These are phyloP conservation scores for Rhizopogon vinicolor DNA, from an alignment of 768 basidiomycete species.

Conservation along the genomic window DNA sequence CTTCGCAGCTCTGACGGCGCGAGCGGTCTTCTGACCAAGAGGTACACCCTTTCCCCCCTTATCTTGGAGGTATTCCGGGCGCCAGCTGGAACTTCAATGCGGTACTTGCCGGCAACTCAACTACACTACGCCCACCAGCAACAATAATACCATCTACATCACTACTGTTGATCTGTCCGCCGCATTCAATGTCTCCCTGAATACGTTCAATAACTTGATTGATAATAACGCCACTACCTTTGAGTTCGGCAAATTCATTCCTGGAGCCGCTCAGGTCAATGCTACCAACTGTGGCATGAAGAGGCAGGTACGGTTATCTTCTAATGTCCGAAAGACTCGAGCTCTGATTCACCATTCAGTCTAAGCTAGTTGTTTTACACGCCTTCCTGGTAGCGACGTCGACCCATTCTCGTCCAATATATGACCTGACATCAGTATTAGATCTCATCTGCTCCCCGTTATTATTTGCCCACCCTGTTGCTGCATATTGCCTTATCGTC, in stretches of 20 bases:
- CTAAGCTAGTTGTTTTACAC: too few relatives aligned
- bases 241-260: not conserved
- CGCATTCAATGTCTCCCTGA: not conserved
- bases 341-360: not conserved
- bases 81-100: not conserved
- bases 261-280: conserved; percentile 1
- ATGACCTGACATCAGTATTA: too few relatives aligned
- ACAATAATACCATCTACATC: not conserved
- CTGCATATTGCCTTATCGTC: too few relatives aligned
- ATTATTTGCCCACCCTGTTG: too few relatives aligned
- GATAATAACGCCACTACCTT: not conserved
- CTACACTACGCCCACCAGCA: not conserved
- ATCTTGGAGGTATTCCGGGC: conserved; percentile 4
- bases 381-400: too few relatives aligned
- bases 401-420: too few relatives aligned
- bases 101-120: conserved; percentile 5
- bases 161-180: not conserved
- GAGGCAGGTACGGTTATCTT: not conserved
- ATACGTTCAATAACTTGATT: not conserved
- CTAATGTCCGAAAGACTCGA: not conserved
- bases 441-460: too few relatives aligned
- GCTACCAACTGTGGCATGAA: conserved; percentile 3
- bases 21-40: conserved; percentile 11
- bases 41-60: conserved; percentile 6
- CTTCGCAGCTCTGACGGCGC: conserved; percentile 3